Percentiles rank a stretch among this genome's conserved stretches.
Conservation (phyloP, 73 alveolate species). For the Tetrahymena elliotti region DNA sequence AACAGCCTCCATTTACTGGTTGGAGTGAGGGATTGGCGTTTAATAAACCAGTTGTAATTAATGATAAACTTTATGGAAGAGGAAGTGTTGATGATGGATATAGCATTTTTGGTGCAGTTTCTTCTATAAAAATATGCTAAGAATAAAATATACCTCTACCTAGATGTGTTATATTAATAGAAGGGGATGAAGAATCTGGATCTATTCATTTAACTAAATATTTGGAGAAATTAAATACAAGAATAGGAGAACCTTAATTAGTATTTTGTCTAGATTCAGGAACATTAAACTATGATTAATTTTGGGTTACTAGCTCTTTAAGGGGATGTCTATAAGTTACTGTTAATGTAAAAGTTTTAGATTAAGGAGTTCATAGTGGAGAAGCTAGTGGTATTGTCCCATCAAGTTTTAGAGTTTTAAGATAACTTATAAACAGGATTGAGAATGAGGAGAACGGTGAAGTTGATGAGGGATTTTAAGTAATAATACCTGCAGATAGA, state of each 20-base stretch:
- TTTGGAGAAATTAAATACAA: conserved; percentile 44
- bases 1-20: conserved; percentile 63
- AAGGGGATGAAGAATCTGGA: conserved; percentile 92
- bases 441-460: conserved; percentile 78
- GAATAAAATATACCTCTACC: conserved; percentile 67
- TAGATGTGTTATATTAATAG: conserved; percentile 73
- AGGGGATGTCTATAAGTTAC: conserved; percentile 73
- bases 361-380: conserved; percentile 81
- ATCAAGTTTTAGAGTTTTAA: conserved; percentile 73
- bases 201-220: conserved; percentile 61
- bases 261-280: conserved; percentile 82
- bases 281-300: conserved; percentile 60
- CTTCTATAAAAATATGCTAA: conserved; percentile 66
- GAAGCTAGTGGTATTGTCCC: conserved; percentile 91
- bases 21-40: conserved; percentile 75
- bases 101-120: conserved; percentile 67
- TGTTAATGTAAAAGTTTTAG: conserved; percentile 64
- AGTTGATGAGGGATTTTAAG: conserved; percentile 41
- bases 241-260: conserved; percentile 67
- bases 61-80: conserved; percentile 67
- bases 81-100: conserved; percentile 96
- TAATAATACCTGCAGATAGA: not conserved
- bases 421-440: conserved; percentile 73
- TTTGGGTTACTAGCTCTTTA: conserved; percentile 82
- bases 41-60: conserved; percentile 54